Evolutionary conservation across 202 grass and related monocot species (phyloP).

Genomic region (Carex arenaria): DNA sequence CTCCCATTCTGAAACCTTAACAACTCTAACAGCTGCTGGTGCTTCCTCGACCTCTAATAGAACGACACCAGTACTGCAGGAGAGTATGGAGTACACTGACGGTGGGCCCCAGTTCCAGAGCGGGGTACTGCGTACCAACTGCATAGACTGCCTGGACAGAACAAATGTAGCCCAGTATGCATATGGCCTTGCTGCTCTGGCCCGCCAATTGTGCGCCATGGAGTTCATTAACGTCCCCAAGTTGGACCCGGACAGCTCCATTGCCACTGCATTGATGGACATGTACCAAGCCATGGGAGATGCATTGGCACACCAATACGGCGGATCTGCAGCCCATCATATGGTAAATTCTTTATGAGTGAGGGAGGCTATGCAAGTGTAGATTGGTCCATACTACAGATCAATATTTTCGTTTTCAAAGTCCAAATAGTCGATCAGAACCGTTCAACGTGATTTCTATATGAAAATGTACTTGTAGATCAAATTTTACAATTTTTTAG

Average conservation of each 20-base stretch:
- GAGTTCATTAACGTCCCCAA: slow-evolving; percentile 65
- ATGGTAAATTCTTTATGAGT: slow-evolving; percentile 25
- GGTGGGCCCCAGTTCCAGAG: slow-evolving; percentile 61
- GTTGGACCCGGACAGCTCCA: slow-evolving; percentile 76
- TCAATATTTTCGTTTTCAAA: too few species aligned
- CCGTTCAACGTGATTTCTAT: too few species aligned
- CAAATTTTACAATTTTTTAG: too few species aligned
- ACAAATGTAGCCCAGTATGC: slow-evolving; percentile 99
- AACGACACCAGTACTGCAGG: neutral
- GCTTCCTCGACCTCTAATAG: slow-evolving; percentile 6
- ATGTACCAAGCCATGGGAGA: slow-evolving; percentile 99
- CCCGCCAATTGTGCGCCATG: slow-evolving; percentile 83
- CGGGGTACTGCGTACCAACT: slow-evolving; percentile 95
- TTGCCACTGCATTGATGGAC: slow-evolving; percentile 90
- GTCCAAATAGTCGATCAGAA: too few species aligned
- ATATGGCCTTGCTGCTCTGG: slow-evolving; percentile 84
- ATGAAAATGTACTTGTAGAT: too few species aligned
- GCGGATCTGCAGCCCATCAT: slow-evolving; percentile 95
- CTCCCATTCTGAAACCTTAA: slow-evolving; percentile 37
- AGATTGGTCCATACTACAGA: too few species aligned
- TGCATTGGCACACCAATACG: slow-evolving; percentile 93
- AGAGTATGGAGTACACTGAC: slow-evolving; percentile 19
- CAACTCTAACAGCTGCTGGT: slow-evolving; percentile 20
- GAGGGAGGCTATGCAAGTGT: too few species aligned
- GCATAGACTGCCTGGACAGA: slow-evolving; percentile 90